Evolutionary conservation across 306 rosid genomes (phyloP).

Genomic region (Vicia sativa): DNA sequence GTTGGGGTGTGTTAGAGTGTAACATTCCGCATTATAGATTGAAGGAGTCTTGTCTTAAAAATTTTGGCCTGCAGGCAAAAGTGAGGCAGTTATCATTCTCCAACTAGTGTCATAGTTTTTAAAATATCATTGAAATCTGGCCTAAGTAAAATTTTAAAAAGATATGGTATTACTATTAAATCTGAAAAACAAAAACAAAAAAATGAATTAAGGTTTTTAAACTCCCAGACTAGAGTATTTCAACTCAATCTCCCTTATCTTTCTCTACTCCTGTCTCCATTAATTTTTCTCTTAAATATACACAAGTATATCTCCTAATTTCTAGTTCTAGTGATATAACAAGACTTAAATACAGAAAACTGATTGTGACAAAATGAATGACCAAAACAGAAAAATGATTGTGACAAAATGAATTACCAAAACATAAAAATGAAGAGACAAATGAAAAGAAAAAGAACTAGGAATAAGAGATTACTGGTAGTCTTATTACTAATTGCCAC

Average conservation of each 20-base stretch:
- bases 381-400: too few relatives aligned
- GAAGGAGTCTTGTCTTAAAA: too few relatives aligned
- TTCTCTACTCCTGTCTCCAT: neutral
- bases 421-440: slow-evolving; percentile 13
- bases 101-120: neutral
- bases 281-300: neutral
- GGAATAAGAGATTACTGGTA: slow-evolving; percentile 60
- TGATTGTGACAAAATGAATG: too few relatives aligned
- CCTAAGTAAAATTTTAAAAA: neutral
- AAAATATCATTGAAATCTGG: neutral
- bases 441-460: slow-evolving; percentile 7
- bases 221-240: neutral
- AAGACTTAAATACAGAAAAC: slow-evolving; percentile 35
- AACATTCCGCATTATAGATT: neutral
- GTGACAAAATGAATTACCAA: slow-evolving; percentile 1
- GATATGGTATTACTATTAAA: neutral
- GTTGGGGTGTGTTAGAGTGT: neutral
- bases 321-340: slow-evolving; percentile 36
- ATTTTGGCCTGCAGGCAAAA: neutral
- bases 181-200: neutral
- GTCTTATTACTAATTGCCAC: slow-evolving; percentile 59
- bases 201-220: slow-evolving; percentile 5
- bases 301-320: slow-evolving; percentile 24
- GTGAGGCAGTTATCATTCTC: neutral
- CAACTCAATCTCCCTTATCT: slow-evolving; percentile 2